Evolutionary conservation across 257 asterid species (phyloP).

Genomic region (Schizonepeta tenuifolia): DNA sequence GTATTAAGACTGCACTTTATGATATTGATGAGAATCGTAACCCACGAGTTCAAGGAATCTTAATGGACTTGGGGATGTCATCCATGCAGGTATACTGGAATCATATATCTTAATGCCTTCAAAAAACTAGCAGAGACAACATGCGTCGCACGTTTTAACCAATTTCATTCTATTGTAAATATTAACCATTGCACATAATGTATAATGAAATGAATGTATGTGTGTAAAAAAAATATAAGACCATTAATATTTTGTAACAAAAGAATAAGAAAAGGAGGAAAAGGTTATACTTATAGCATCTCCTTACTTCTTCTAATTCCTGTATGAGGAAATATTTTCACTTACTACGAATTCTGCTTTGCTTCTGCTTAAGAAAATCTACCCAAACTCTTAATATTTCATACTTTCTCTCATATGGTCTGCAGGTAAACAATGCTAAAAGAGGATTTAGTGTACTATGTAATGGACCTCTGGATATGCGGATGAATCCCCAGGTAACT

Average conservation of each 20-base stretch:
- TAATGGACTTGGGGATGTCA: constrained; percentile 99
- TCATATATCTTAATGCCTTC: background rate
- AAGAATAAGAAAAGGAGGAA: too few relatives aligned
- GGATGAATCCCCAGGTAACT: constrained; percentile 95
- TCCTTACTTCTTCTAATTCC: constrained; percentile 17
- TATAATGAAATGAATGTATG: too few relatives aligned
- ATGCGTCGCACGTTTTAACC: too few relatives aligned
- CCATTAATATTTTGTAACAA: too few relatives aligned
- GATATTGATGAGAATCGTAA: constrained; percentile 49
- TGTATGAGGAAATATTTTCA: background rate
- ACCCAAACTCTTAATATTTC: background rate
- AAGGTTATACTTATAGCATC: too few relatives aligned
- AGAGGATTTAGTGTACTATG: constrained; percentile 92
- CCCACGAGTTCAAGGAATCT: constrained; percentile 74
- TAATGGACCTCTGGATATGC: constrained; percentile 97
- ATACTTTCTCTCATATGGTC: constrained; percentile 18
- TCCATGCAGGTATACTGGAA: constrained; percentile 86
- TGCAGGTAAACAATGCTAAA: constrained; percentile 83
- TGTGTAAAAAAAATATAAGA: too few relatives aligned
- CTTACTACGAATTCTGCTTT: constrained; percentile 1
- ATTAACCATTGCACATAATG: too few relatives aligned
- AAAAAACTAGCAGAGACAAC: too few relatives aligned
- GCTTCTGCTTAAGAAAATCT: background rate
- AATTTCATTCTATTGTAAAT: too few relatives aligned
- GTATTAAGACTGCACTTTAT: constrained; percentile 56